These are phyloP conservation scores for Cyberlindnera saturnus DNA, from an alignment of 805 yeast species.

Conservation along the genomic window DNA sequence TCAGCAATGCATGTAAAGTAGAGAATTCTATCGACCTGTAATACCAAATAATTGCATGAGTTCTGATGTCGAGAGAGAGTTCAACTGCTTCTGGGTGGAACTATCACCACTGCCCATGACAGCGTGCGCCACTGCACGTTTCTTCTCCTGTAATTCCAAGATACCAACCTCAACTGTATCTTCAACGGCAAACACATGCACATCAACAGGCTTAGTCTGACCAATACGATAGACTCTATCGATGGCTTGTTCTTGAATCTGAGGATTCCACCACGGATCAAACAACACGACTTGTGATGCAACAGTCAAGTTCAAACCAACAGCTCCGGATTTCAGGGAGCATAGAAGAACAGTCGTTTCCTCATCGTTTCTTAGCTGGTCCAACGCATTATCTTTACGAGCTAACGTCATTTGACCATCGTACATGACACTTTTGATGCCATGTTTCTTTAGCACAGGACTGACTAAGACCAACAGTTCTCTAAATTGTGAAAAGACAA, in stretches of 20 bases:
- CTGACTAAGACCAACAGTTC: conserved; percentile 28
- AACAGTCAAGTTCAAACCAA: conserved; percentile 77
- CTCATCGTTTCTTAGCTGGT: conserved; percentile 24
- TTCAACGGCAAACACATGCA: conserved; percentile 68
- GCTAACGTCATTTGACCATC: conserved; percentile 29
- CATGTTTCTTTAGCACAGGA: conserved; percentile 24
- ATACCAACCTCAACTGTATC: conserved; percentile 79
- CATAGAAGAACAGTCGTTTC: conserved; percentile 44
- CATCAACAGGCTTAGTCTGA: conserved; percentile 64
- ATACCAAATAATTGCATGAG: conserved; percentile 9
- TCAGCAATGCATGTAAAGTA: not conserved
- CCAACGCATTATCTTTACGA: conserved; percentile 27
- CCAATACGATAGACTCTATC: conserved; percentile 92
- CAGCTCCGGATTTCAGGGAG: conserved; percentile 88
- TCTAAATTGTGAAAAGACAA: conserved; percentile 40
- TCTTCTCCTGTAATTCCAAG: conserved; percentile 77
- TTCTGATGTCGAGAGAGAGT: conserved; percentile 33
- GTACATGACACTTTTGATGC: conserved; percentile 28
- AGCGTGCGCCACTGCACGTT: conserved; percentile 66
- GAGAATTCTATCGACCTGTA: not conserved
- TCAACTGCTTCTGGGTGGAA: conserved; percentile 52
- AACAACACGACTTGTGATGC: conserved; percentile 79
- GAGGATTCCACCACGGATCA: conserved; percentile 98
- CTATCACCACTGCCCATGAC: conserved; percentile 63
- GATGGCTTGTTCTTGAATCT: conserved; percentile 84